These are phyloP conservation scores for Crithidia brevicula DNA, from an alignment of 208 protist species.

Conservation along the genomic window DNA sequence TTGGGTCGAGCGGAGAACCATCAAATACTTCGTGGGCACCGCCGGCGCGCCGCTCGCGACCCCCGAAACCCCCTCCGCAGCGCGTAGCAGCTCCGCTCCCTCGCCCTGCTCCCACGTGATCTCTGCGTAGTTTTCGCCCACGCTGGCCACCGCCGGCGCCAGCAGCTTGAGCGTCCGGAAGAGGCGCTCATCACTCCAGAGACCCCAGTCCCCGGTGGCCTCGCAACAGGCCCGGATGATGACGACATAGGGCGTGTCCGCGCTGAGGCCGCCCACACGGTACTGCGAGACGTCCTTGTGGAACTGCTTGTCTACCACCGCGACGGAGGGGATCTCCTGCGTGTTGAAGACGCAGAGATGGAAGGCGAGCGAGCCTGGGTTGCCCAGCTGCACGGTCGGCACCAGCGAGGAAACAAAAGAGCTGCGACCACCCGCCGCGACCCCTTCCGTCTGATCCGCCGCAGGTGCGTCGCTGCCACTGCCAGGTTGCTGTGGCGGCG, in stretches of 20 bases:
- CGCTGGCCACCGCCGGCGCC: conserved; percentile 41
- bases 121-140: conserved; percentile 83
- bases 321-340: conserved; percentile 68
- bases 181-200: conserved; percentile 82
- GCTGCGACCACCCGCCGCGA: not conserved
- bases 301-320: conserved; percentile 91
- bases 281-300: conserved; percentile 64
- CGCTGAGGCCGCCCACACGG: conserved; percentile 51
- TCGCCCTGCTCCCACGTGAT: conserved; percentile 73
- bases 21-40: conserved; percentile 39
- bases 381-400: conserved; percentile 50
- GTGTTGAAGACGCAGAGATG: conserved; percentile 86
- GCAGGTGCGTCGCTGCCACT: not conserved
- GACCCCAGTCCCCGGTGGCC: conserved; percentile 73
- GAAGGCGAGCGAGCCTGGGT: conserved; percentile 73
- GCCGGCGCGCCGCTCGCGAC: conserved; percentile 1
- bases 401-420: conserved; percentile 9
- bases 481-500: conserved; percentile 2
- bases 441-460: not conserved
- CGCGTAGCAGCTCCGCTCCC: conserved; percentile 28
- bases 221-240: conserved; percentile 81
- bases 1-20: conserved; percentile 31
- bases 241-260: conserved; percentile 81
- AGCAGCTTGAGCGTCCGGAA: conserved; percentile 76
- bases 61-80: conserved; percentile 12